Evolutionary conservation across 352 stramenopile genomes (phyloP).

Genomic region (Albugo laibachii): DNA sequence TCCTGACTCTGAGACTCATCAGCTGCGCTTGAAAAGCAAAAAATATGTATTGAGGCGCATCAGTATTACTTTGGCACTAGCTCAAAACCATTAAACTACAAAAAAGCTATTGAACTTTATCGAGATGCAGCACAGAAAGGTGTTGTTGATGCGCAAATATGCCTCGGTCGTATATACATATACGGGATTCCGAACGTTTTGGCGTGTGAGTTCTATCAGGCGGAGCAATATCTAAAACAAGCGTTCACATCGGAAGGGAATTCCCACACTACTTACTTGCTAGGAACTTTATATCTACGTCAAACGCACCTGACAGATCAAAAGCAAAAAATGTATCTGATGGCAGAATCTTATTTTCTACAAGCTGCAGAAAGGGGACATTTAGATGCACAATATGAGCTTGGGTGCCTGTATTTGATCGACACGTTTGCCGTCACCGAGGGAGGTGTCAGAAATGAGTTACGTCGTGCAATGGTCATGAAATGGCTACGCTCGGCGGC

Average conservation of each 20-base stretch:
- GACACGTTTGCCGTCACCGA: slow-evolving; percentile 10
- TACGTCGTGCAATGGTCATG: slow-evolving; percentile 2
- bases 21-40: not conserved
- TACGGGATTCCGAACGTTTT: slow-evolving; percentile 13
- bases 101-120: slow-evolving; percentile 31
- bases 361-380: slow-evolving; percentile 33
- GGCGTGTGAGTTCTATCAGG: slow-evolving; percentile 30
- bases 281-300: slow-evolving; percentile 18
- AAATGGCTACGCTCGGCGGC: slow-evolving; percentile 39
- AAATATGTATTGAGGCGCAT: slow-evolving; percentile 37
- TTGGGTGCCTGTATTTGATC: slow-evolving; percentile 11
- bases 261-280: slow-evolving; percentile 11
- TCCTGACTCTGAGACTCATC: too few species aligned
- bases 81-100: not conserved
- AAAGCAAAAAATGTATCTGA: slow-evolving; percentile 12
- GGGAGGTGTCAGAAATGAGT: not conserved
- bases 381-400: slow-evolving; percentile 25
- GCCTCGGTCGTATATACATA: slow-evolving; percentile 41
- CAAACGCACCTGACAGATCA: slow-evolving; percentile 12
- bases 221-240: slow-evolving; percentile 27
- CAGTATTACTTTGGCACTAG: slow-evolving; percentile 5
- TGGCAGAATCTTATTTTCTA: slow-evolving; percentile 20
- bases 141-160: slow-evolving; percentile 24
- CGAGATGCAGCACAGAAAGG: slow-evolving; percentile 12
- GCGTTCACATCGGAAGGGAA: too few species aligned